Conservation (phyloP, 2,329 filamentous ascomycete species). For the Claviceps quebecensis region DNA sequence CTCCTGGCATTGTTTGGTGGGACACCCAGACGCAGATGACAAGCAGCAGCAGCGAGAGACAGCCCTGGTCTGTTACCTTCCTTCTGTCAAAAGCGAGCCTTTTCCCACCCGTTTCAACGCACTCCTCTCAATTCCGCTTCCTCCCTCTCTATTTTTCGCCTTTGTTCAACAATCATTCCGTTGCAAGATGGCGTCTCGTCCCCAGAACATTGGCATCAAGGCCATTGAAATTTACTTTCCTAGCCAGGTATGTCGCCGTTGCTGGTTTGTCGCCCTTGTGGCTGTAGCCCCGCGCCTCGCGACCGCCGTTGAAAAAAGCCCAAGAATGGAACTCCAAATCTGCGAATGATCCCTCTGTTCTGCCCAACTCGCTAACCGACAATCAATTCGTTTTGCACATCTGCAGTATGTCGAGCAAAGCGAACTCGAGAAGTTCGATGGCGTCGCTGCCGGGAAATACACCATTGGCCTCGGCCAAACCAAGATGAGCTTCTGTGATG, state of each 20-base stretch:
- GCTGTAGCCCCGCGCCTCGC: constrained; percentile 2
- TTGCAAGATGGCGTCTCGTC: constrained; percentile 53
- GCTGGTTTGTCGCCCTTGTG: neutral
- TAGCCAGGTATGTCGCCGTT: constrained; percentile 51
- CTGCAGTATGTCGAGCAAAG: constrained; percentile 67
- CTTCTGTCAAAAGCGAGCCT: constrained; percentile 4
- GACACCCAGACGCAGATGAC: neutral
- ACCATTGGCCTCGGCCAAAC: constrained; percentile 84
- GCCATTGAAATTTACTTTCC: constrained; percentile 86
- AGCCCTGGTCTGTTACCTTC: neutral
- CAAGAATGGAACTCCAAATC: neutral
- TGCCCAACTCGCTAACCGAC: constrained; percentile 15
- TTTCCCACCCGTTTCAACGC: constrained; percentile 2
- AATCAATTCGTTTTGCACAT: constrained; percentile 1
- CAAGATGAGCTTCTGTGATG: constrained; percentile 86
- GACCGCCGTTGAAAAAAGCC: neutral
- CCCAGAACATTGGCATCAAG: constrained; percentile 83
- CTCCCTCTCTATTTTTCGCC: neutral
- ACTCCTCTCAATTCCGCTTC: neutral
- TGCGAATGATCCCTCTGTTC: constrained; percentile 4
- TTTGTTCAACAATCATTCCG: neutral
- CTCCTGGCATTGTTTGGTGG: neutral
- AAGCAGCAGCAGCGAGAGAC: neutral
- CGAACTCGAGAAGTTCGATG: constrained; percentile 78
- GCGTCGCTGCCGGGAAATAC: constrained; percentile 70